Evolutionary conservation across 176 grass and related monocot genomes (phyloP).

Genomic region (Oryza officinalis): DNA sequence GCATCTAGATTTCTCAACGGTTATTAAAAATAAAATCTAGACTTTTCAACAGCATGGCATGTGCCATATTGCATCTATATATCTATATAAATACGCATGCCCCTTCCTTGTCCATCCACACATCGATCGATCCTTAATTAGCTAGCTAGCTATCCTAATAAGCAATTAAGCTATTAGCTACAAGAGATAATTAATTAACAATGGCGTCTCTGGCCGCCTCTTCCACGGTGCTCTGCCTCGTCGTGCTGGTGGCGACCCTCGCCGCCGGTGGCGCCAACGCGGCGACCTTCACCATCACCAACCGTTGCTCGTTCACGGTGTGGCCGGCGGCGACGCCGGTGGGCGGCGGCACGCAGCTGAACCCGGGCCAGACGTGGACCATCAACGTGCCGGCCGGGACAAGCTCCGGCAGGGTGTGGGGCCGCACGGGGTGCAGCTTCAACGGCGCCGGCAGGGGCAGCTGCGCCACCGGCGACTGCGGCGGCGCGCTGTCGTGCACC

Average conservation of each 20-base stretch:
- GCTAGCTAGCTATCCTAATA: too few species aligned
- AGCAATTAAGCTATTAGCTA: too few species aligned
- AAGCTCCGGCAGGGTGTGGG: conserved; percentile 8
- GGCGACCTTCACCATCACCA: conserved; percentile 43
- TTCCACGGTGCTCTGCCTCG: not conserved
- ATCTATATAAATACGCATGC: too few species aligned
- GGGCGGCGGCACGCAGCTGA: conserved; percentile 4
- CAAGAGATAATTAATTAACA: not conserved
- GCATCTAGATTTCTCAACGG: too few species aligned
- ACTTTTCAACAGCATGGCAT: too few species aligned
- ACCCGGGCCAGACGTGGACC: not conserved
- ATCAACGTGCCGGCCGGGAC: not conserved
- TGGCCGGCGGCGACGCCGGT: conserved; percentile 45
- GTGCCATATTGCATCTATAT: too few species aligned
- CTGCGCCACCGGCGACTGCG: conserved; percentile 18
- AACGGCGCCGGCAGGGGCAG: not conserved
- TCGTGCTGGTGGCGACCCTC: conserved; percentile 1
- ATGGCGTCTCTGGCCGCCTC: conserved; percentile 22
- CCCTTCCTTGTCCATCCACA: too few species aligned
- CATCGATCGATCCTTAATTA: too few species aligned
- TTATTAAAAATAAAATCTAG: too few species aligned
- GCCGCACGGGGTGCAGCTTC: conserved; percentile 10
- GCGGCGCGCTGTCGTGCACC: not conserved
- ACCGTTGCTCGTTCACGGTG: conserved; percentile 51
- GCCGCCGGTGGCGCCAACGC: not conserved